Evolutionary conservation across 495 filamentous ascomycete species (phyloP).

Genomic region (Haplographium delicatum): DNA sequence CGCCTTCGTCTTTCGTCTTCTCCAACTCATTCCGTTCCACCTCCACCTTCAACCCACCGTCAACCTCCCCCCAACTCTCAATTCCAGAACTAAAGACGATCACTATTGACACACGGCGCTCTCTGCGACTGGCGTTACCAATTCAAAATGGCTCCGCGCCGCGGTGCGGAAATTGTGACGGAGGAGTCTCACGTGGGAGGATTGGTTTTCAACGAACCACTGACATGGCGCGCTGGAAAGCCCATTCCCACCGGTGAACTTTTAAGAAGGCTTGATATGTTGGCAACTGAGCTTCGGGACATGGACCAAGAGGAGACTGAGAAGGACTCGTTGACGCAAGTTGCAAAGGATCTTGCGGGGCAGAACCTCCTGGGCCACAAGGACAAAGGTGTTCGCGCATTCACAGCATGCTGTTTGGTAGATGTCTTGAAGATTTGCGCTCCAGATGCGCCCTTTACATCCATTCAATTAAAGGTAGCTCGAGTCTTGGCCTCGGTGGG

Average conservation of each 20-base stretch:
- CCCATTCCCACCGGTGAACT: slow-evolving; percentile 80
- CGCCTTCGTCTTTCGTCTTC: too few relatives aligned
- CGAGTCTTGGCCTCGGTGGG: too few relatives aligned
- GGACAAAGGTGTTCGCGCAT: slow-evolving; percentile 87
- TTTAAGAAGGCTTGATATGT: slow-evolving; percentile 68
- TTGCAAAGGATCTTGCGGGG: slow-evolving; percentile 83
- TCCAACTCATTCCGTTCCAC: slow-evolving; percentile 1
- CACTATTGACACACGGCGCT: not conserved
- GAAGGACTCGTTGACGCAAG: slow-evolving; percentile 69
- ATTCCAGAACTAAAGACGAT: not conserved
- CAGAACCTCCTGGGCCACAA: slow-evolving; percentile 82
- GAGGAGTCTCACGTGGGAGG: slow-evolving; percentile 25
- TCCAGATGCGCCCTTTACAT: slow-evolving; percentile 91
- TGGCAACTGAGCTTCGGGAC: slow-evolving; percentile 77
- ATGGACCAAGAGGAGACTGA: slow-evolving; percentile 86
- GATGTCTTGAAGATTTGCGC: slow-evolving; percentile 93
- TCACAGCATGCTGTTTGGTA: slow-evolving; percentile 81
- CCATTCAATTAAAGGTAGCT: slow-evolving; percentile 79
- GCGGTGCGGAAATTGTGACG: slow-evolving; percentile 16
- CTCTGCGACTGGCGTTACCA: slow-evolving; percentile 16
- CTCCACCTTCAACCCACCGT: not conserved
- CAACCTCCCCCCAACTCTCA: not conserved
- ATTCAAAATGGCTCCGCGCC: slow-evolving; percentile 25
- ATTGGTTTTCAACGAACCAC: slow-evolving; percentile 74
- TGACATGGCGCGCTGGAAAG: slow-evolving; percentile 91